Percentiles rank a stretch among this genome's conserved stretches.
Evolutionary conservation across 2,329 filamentous ascomycete genomes (phyloP).

Genomic region (Xylaria sp.): DNA sequence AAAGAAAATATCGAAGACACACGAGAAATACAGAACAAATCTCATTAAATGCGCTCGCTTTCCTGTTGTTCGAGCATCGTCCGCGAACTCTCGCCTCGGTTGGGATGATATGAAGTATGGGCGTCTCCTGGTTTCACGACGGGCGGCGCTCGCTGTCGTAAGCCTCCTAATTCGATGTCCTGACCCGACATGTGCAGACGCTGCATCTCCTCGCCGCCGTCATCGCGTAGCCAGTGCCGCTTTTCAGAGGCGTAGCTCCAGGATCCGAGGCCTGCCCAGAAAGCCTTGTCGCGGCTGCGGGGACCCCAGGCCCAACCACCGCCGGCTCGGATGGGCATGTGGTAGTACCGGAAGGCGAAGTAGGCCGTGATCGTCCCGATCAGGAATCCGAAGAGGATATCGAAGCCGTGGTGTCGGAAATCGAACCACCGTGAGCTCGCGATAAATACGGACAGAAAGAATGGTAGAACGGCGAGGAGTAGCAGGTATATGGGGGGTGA

Average conservation of each 20-base stretch:
- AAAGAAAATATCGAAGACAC: not conserved
- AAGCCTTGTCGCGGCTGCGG: constrained; percentile 73
- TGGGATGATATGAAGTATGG: constrained; percentile 3
- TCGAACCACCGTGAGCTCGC: constrained; percentile 86
- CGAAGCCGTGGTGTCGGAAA: constrained; percentile 90
- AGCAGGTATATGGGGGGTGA: constrained; percentile 84
- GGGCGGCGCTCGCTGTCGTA: constrained; percentile 30
- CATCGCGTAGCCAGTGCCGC: constrained; percentile 39
- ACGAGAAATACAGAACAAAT: not conserved
- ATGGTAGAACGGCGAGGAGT: constrained; percentile 70
- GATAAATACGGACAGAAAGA: constrained; percentile 79
- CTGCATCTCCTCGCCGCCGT: constrained; percentile 28
- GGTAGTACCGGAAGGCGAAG: constrained; percentile 84
- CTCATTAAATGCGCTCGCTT: constrained; percentile 7
- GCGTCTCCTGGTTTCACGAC: constrained; percentile 15
- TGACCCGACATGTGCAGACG: constrained; percentile 25
- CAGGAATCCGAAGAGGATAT: constrained; percentile 83
- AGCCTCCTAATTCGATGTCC: constrained; percentile 40
- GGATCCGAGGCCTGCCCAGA: constrained; percentile 75
- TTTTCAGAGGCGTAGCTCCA: constrained; percentile 59
- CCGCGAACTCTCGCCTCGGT: constrained; percentile 21
- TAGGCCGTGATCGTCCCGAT: constrained; percentile 75
- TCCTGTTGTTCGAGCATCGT: constrained; percentile 13
- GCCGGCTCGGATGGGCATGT: constrained; percentile 77
- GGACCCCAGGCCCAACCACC: constrained; percentile 91